phyloP scores from a whole-genome alignment of 345 rosid genomes.

The Jatropha curcas region DNA sequence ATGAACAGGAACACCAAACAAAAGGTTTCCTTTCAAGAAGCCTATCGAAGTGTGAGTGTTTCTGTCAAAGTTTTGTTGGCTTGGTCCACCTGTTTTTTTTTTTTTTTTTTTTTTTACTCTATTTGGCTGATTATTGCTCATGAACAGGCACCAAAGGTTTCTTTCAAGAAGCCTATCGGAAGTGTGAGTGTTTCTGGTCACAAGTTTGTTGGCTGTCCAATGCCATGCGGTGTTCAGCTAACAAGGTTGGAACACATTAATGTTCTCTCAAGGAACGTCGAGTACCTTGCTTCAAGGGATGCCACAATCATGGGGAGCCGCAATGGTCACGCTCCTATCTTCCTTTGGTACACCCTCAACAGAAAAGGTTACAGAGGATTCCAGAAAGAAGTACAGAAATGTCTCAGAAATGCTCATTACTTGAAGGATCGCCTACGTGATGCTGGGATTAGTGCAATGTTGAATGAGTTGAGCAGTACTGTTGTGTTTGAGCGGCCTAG shows the following conservation, averaged over 20 bases:
- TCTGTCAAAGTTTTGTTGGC: not conserved
- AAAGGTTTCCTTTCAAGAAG: too few relatives aligned
- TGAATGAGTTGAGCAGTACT: slow-evolving; percentile 92
- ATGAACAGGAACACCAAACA: too few relatives aligned
- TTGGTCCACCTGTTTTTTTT: too few relatives aligned
- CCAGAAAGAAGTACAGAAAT: slow-evolving; percentile 94
- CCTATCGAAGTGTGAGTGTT: too few relatives aligned
- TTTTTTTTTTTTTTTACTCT: too few relatives aligned
- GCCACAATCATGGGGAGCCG: slow-evolving; percentile 99
- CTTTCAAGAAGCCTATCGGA: slow-evolving; percentile 89
- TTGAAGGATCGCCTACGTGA: slow-evolving; percentile 61
- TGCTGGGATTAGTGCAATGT: slow-evolving; percentile 86
- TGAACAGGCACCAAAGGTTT: slow-evolving; percentile 85
- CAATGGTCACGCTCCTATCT: slow-evolving; percentile 96
- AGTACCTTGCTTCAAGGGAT: slow-evolving; percentile 93
- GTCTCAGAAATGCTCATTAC: slow-evolving; percentile 89
- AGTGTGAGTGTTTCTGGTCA: slow-evolving; percentile 96
- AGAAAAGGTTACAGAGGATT: slow-evolving; percentile 90
- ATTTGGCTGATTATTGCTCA: slow-evolving; percentile 12
- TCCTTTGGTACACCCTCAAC: slow-evolving; percentile 95
- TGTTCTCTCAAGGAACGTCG: slow-evolving; percentile 79
- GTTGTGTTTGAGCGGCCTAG: slow-evolving; percentile 90
- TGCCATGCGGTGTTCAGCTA: slow-evolving; percentile 97
- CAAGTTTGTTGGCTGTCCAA: slow-evolving; percentile 95
- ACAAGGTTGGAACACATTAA: slow-evolving; percentile 84